Base-by-base conservation (phyloP, 352 stramenopile genomes). In the Globisporangium barbulae region DNA sequence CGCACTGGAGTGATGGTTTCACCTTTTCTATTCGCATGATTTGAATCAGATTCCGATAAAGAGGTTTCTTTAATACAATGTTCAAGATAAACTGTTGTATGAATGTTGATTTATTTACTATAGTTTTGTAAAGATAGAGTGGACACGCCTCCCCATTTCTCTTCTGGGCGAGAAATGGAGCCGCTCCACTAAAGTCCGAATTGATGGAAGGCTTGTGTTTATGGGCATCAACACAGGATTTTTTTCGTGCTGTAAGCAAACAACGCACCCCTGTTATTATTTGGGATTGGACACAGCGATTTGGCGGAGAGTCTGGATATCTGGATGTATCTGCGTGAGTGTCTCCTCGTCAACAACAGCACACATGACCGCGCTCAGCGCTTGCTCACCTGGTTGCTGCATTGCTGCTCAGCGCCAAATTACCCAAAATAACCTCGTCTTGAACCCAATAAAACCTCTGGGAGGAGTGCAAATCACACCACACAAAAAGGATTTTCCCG, bases 151-250 rank as follows among this genome's bases (percentile, higher is more conserved):
- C 42, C 17, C 42, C 17, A 9, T 41, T 41, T 41, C 17, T 48
- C 25, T 57, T 42, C 21, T n/a, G 45, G 8, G 3, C 25, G 28
- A 30, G 19, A 64, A 28, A 31, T 28, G 28, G n/a, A 47, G 13
- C 9, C 5, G 19, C 25, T 56, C 59, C 41, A 17, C 21, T 53
- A 31, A 61, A 52, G 39, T 61, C 17, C 39, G 55, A 53, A 21
- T 39, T 1, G 21, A 25, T 35, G 6, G 2, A 53, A 12, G 2
- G 21, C 21, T 28, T 45, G 22, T 4, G 5, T 19, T 47, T 50
- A 42, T 21, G 17, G 50, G 28, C 50, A 42, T 42, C 50, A 57
- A 57, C 50, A 57, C 17, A 7, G 28, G 28, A 55, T 55, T 55
- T 13, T 15, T 17, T 39, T 41, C n/a, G 25, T 45, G 39, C 39